Evolutionary conservation across 148 eudicot genomes (phyloP), one percentile per base, ranked within the genome.

Genomic region (Rhododendron griersonianum): DNA sequence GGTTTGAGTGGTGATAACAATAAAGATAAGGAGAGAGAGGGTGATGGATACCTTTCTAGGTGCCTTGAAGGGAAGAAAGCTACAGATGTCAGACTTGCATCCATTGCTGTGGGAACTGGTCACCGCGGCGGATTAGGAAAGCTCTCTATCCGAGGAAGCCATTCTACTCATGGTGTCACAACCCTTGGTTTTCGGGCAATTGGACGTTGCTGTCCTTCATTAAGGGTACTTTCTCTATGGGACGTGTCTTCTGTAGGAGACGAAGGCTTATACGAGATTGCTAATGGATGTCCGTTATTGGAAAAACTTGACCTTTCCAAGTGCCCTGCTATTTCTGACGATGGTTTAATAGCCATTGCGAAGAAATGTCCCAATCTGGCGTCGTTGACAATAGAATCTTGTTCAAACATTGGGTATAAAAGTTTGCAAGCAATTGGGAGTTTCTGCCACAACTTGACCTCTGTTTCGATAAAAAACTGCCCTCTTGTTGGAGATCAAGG

Each of bases 71-170:
- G 98, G 13, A 95, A 97, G 90, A 92, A 94, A 84, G 98, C 98
- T 53, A 97, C 96, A 1, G 98, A 97, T 92, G 91, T 97, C 19
- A 90, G 99, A 89, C 94, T 97, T 88, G 98, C 98, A 79, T 95
- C 99, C 53, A 89, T 93, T 87, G 93, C 98, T 85, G 91, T 95
- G 75, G 98, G 98, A 63, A 93, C 94, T 57, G 88, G 85, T 83
- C 80, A 84, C 23, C 91, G 93, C 41, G 98, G 99, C 65, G 96
- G 98, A 28, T 85, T 97, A 9, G 99, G 96, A 5, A 95, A 97
- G 93, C 95, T 97, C 35, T 61, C 91, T 39, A 93, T 97, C 16
- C 85, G 86, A 86, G 99, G 99, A 81, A 88, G 80, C 83, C 89
- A 88, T 74, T 85, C 93, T 45, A 85, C 71, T n/a, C 89, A 89